A percentile compares a stretch with the other conserved stretches of the same genome.
Evolutionary conservation across 2,329 filamentous ascomycete species (phyloP).

Genomic region (Sporothrix pseudoabietina): DNA sequence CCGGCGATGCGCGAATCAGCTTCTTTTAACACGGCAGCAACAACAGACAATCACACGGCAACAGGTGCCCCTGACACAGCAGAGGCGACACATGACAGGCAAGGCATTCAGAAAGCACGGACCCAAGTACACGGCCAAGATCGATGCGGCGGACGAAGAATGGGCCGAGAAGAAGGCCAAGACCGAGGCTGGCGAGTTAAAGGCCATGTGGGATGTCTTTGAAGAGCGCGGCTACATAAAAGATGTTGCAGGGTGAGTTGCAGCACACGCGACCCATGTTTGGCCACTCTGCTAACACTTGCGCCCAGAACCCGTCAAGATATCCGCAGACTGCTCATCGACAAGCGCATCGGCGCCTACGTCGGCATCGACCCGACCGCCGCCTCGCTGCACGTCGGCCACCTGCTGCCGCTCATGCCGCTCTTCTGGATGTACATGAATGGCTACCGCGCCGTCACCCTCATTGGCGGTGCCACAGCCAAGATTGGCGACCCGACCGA

Average conservation of each 20-base stretch:
- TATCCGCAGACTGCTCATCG: conserved; percentile 65
- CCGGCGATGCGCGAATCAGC: conserved; percentile 31
- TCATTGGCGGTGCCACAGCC: conserved; percentile 74
- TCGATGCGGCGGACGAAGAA: conserved; percentile 45
- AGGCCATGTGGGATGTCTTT: conserved; percentile 64
- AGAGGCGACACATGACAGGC: conserved; percentile 29
- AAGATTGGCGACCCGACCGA: conserved; percentile 79
- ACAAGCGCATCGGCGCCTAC: conserved; percentile 71
- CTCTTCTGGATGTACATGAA: conserved; percentile 82
- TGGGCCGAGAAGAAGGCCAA: conserved; percentile 53
- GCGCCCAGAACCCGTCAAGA: conserved; percentile 49
- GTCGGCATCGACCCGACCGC: conserved; percentile 83
- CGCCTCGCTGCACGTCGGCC: conserved; percentile 75
- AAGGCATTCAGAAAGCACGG: conserved; percentile 33
- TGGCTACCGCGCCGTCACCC: conserved; percentile 66
- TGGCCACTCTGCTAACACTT: background rate
- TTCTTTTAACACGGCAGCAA: conserved; percentile 12
- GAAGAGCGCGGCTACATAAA: conserved; percentile 74
- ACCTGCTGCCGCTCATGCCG: conserved; percentile 79
- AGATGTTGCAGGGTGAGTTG: conserved; percentile 68
- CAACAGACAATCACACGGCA: background rate
- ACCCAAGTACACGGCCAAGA: conserved; percentile 49
- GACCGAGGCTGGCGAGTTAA: conserved; percentile 54
- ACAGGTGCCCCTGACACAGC: background rate
- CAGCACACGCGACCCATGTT: background rate